Evolutionary conservation across 23 red algal genomes (phyloP).

Genomic region (Gracilariopsis chorda): DNA sequence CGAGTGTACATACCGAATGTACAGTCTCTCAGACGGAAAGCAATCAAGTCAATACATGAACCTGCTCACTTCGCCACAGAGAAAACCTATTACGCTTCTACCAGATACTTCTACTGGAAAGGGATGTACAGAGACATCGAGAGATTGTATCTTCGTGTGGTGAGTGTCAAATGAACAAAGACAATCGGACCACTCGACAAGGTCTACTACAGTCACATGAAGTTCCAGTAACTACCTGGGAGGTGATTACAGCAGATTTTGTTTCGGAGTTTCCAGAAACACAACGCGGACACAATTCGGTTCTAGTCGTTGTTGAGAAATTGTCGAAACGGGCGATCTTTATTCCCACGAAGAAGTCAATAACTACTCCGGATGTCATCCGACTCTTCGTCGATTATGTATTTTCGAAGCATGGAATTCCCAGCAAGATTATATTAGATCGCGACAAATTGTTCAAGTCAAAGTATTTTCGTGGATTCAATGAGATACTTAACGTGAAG

Average conservation of each 20-base stretch:
- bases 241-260: slow-evolving; percentile 25
- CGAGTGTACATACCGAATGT: too few species aligned
- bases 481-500: slow-evolving; percentile 7
- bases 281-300: background rate
- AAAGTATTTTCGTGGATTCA: slow-evolving; percentile 13
- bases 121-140: slow-evolving; percentile 12
- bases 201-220: slow-evolving; percentile 27
- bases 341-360: slow-evolving; percentile 9
- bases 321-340: slow-evolving; percentile 47
- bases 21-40: too few species aligned
- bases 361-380: background rate
- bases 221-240: slow-evolving; percentile 22
- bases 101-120: slow-evolving; percentile 6
- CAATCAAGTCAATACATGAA: too few species aligned
- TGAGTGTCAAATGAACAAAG: slow-evolving; percentile 15
- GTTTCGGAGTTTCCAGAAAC: slow-evolving; percentile 9
- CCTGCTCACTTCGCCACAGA: too few species aligned
- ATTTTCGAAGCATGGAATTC: slow-evolving; percentile 41
- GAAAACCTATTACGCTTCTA: slow-evolving; percentile 6
- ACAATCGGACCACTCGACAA: background rate
- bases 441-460: slow-evolving; percentile 16
- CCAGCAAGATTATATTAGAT: slow-evolving; percentile 19
- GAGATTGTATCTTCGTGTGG: background rate
- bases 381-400: slow-evolving; percentile 11
- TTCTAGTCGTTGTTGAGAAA: slow-evolving; percentile 40